A percentile compares a stretch with the other conserved stretches of the same genome.
Evolutionary conservation across 2,329 filamentous ascomycete species (phyloP).

Genomic region (Mariannaea elegans): DNA sequence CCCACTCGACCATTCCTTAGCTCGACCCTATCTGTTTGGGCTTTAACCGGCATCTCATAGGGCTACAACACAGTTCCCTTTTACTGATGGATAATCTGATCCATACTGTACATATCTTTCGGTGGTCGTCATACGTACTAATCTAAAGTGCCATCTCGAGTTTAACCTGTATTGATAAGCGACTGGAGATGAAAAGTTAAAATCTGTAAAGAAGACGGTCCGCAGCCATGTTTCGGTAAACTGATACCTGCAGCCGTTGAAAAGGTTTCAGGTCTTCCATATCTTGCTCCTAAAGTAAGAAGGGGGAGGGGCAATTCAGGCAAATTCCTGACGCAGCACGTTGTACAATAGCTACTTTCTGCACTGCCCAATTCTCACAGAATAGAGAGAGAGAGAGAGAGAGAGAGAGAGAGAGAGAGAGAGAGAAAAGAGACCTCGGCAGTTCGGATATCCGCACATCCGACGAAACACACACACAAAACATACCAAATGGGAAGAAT

Average conservation of each 20-base stretch:
- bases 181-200: not conserved
- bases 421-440: not conserved
- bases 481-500: not conserved
- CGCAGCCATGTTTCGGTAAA: constrained; percentile 5
- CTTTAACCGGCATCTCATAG: too few relatives aligned
- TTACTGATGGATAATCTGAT: too few relatives aligned
- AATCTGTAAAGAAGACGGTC: not conserved
- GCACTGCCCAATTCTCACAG: constrained; percentile 11
- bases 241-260: constrained; percentile 11
- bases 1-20: too few relatives aligned
- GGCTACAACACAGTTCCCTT: too few relatives aligned
- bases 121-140: too few relatives aligned
- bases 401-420: not conserved
- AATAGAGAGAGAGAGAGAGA: not conserved
- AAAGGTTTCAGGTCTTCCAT: constrained; percentile 20
- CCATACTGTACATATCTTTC: too few relatives aligned
- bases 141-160: too few relatives aligned
- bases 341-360: not conserved
- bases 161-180: too few relatives aligned
- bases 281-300: not conserved
- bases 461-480: constrained; percentile 2
- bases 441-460: constrained; percentile 17
- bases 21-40: too few relatives aligned
- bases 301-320: not conserved
- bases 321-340: constrained; percentile 6